Evolutionary conservation across 768 basidiomycete genomes (phyloP), one percentile per base, ranked within the genome.

Genomic region (Multifurca ochricompacta): DNA sequence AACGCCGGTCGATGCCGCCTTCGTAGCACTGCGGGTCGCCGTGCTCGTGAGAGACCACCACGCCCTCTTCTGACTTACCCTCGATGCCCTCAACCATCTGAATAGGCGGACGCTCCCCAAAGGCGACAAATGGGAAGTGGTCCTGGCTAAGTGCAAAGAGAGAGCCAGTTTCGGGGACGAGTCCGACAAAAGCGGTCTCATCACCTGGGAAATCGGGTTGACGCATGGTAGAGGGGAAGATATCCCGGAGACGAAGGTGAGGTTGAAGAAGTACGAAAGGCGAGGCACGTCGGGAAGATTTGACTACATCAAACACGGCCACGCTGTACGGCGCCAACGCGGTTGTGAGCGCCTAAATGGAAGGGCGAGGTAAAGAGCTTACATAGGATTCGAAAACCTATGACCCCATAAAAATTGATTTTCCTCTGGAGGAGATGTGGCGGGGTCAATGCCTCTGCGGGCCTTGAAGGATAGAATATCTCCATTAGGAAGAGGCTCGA

Each of bases 181-280:
- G 70, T 2, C 92, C 92, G 18, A 97, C 82, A 65, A 87, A 96
- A 1, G 91, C 91, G 0, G 80, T 76, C 27, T 83, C 77, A 6
- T 74, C 68, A 48, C 80, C 77, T 3, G 75, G 77, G 25, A 76
- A 69, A 10, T 80, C 70, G n/a, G 72, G 72, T 7, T 68, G 66
- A 40, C 64, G 66, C 0, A 65, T 59, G 8, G 64, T 59, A 16
- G 65, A 58, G 21, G 84, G 82, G 31, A 92, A 74, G 7, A 95
- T 73, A 31, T 91, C 83, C 18, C 83, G 76, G 2, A 92, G 74
- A 31, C 80, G 77, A 0, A 88, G 85, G 1, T 80, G 83, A 11
- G 94, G 93, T 66, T 97, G 94, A 13, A 92, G 81, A 10, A 97
- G 80, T 7, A 91, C 83, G 63, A 95, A 83, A 3, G 92, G 82